phyloP scores from a whole-genome alignment of 345 rosid genomes.

The Arabidopsis thaliana region DNA sequence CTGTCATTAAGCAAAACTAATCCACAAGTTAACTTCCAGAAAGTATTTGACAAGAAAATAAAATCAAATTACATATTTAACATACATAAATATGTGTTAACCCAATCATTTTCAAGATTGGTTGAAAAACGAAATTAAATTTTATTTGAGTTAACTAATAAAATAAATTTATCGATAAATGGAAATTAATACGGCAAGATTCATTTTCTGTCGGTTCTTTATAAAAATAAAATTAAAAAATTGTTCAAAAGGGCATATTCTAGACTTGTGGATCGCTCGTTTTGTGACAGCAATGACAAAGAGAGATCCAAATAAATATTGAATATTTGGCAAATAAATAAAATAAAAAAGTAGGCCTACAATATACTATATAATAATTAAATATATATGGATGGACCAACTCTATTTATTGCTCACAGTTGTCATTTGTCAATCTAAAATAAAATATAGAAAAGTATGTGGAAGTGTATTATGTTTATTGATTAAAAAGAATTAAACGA shows the following conservation, averaged over 20 bases:
- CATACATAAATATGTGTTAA: too few relatives aligned
- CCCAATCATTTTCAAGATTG: too few relatives aligned
- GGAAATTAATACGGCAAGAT: neutral
- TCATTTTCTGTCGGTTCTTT: constrained; percentile 19
- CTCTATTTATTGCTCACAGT: constrained; percentile 40
- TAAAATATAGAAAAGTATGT: neutral
- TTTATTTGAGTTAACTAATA: too few relatives aligned
- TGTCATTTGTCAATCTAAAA: constrained; percentile 37
- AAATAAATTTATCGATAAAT: neutral
- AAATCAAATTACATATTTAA: neutral
- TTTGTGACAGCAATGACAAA: constrained; percentile 30
- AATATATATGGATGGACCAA: constrained; percentile 29
- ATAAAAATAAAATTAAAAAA: neutral
- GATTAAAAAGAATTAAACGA: neutral
- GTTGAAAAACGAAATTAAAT: too few relatives aligned
- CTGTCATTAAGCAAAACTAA: constrained; percentile 32
- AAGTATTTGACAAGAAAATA: neutral
- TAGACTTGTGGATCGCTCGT: constrained; percentile 41
- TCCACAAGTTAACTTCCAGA: constrained; percentile 27
- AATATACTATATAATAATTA: neutral
- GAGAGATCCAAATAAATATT: constrained; percentile 8
- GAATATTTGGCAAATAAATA: constrained; percentile 18
- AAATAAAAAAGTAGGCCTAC: neutral
- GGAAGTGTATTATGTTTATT: constrained; percentile 9
- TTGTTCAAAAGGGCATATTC: constrained; percentile 28